phyloP scores from a whole-genome alignment of 768 basidiomycete genomes.

The Mycena filopes region DNA sequence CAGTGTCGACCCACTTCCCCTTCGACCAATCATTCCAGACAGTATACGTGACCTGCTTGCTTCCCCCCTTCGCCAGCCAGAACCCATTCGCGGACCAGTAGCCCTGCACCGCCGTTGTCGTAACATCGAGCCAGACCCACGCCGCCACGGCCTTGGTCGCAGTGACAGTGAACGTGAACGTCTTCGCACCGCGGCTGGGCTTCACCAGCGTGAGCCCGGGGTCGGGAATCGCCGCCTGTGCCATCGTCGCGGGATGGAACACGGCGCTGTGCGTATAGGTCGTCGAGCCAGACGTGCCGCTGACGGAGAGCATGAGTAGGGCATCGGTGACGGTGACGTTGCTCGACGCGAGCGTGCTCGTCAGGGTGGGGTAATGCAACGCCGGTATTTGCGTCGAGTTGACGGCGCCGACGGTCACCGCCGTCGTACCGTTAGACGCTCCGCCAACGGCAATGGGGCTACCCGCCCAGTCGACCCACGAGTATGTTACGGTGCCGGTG shows the following conservation, averaged over 20 bases:
- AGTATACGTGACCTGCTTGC: conserved; percentile 9
- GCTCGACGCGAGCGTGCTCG: not conserved
- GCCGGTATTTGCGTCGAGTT: not conserved
- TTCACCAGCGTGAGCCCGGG: conserved; percentile 12
- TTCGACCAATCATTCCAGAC: conserved; percentile 22
- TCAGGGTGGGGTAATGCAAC: conserved; percentile 2
- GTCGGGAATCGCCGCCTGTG: conserved; percentile 22
- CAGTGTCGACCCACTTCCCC: conserved; percentile 12
- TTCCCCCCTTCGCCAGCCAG: conserved; percentile 25
- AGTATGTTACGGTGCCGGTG: conserved; percentile 6
- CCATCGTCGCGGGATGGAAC: conserved; percentile 25
- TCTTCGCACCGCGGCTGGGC: not conserved
- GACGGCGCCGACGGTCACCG: conserved; percentile 6
- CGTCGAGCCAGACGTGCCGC: not conserved
- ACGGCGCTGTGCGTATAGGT: conserved; percentile 25
- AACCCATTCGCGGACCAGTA: conserved; percentile 27
- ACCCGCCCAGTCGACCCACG: conserved; percentile 19
- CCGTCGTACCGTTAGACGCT: not conserved
- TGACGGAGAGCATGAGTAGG: conserved; percentile 10
- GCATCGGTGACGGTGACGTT: conserved; percentile 4
- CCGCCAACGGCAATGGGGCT: conserved; percentile 1
- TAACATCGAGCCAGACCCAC: conserved; percentile 25
- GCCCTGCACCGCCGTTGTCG: conserved; percentile 20
- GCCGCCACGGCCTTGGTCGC: conserved; percentile 22
- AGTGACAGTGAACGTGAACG: conserved; percentile 9